Evolutionary conservation across 2,329 filamentous ascomycete genomes (phyloP).

Genomic region (Sporothrix brasiliensis): DNA sequence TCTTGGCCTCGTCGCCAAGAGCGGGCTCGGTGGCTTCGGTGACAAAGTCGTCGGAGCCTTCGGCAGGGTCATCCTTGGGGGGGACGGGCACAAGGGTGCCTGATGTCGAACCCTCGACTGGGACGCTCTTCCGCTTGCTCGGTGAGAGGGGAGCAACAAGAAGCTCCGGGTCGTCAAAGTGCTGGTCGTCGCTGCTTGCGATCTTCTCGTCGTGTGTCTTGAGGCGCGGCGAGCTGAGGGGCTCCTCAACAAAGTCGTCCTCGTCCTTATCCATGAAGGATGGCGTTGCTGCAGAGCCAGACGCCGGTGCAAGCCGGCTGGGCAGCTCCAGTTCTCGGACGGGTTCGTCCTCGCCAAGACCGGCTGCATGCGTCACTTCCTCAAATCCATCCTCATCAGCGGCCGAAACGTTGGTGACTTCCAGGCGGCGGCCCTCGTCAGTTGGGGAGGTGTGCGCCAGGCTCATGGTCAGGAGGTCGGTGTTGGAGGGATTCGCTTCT

Average conservation of each 20-base stretch:
- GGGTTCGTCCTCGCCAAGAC: slow-evolving; percentile 67
- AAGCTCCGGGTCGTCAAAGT: slow-evolving; percentile 60
- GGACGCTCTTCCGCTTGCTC: slow-evolving; percentile 44
- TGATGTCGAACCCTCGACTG: neutral
- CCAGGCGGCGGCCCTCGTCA: slow-evolving; percentile 70
- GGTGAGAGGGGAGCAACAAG: slow-evolving; percentile 63
- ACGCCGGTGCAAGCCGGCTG: slow-evolving; percentile 33
- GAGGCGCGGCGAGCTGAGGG: slow-evolving; percentile 68
- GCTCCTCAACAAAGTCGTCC: slow-evolving; percentile 78
- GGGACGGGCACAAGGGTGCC: slow-evolving; percentile 4
- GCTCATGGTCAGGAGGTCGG: slow-evolving; percentile 66
- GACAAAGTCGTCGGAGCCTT: slow-evolving; percentile 34
- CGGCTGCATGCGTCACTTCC: slow-evolving; percentile 72
- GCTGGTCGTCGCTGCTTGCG: slow-evolving; percentile 48
- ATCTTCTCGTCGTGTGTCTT: slow-evolving; percentile 62
- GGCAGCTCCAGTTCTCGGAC: slow-evolving; percentile 42
- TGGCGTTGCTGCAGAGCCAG: neutral
- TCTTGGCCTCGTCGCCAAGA: slow-evolving; percentile 32
- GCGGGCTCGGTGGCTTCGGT: slow-evolving; percentile 36
- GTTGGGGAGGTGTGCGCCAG: slow-evolving; percentile 53
- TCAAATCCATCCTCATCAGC: slow-evolving; percentile 88
- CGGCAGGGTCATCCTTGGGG: slow-evolving; percentile 35
- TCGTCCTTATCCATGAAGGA: slow-evolving; percentile 63
- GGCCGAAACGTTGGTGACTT: slow-evolving; percentile 72
- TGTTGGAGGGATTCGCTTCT: slow-evolving; percentile 49